A percentile compares a stretch with the other conserved stretches of the same genome.
These are phyloP conservation scores for Gossypium davidsonii DNA, from an alignment of 441 rosid genomes.

Conservation along the genomic window DNA sequence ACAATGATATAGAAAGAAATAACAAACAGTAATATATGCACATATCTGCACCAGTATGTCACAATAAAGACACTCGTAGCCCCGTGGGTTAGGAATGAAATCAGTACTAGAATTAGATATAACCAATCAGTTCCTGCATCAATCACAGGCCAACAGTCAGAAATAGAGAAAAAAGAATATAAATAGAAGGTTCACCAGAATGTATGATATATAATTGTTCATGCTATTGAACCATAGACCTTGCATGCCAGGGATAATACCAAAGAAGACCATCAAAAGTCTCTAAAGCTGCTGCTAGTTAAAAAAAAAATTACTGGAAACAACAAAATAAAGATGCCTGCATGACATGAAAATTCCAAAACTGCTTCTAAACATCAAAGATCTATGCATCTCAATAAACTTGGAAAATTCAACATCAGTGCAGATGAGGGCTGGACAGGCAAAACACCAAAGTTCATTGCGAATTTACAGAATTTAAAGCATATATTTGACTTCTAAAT, in stretches of 20 bases:
- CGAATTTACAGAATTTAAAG: not conserved
- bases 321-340: not conserved
- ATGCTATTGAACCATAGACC: not conserved
- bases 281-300: not conserved
- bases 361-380: not conserved
- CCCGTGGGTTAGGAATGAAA: conserved; percentile 13
- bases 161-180: not conserved
- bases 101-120: conserved; percentile 10
- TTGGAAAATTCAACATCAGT: not conserved
- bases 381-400: not conserved
- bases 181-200: not conserved
- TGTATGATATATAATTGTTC: not conserved
- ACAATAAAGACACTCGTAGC: conserved; percentile 12
- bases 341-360: not conserved
- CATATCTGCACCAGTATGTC: conserved; percentile 25
- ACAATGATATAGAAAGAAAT: not conserved
- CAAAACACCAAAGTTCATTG: not conserved
- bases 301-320: not conserved
- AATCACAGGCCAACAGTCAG: conserved; percentile 10
- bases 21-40: conserved; percentile 20
- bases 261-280: not conserved
- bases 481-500: not conserved
- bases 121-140: conserved; percentile 28
- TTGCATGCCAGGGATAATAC: not conserved
- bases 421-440: not conserved